These are phyloP conservation scores for Phymatotrichopsis omnivora DNA, from an alignment of 2,329 filamentous ascomycete species.

Conservation along the genomic window DNA sequence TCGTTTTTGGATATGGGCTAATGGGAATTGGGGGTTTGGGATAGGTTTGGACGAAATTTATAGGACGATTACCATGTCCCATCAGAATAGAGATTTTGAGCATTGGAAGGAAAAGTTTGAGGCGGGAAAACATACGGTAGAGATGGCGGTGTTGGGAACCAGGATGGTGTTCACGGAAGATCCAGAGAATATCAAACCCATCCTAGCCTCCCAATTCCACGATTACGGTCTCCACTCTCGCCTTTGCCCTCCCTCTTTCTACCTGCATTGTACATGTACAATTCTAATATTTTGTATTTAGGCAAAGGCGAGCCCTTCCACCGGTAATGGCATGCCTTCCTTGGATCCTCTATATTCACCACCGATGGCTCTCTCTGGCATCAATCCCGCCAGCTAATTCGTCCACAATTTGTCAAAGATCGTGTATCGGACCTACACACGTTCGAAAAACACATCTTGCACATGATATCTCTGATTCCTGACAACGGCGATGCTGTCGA, in stretches of 20 bases:
- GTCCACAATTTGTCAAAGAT: constrained; percentile 45
- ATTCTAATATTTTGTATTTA: constrained; percentile 19
- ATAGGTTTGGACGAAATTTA: constrained; percentile 56
- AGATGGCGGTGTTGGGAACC: constrained; percentile 45
- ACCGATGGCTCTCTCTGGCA: constrained; percentile 46
- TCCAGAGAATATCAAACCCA: constrained; percentile 47
- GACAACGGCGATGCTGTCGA: constrained; percentile 46
- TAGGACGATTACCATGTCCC: constrained; percentile 44
- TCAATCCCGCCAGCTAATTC: constrained; percentile 44
- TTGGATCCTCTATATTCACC: constrained; percentile 49
- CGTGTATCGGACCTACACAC: constrained; percentile 34
- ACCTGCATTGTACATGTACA: too few species aligned
- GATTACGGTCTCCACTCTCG: constrained; percentile 55
- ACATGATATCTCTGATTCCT: constrained; percentile 49
- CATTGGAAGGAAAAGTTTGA: constrained; percentile 50
- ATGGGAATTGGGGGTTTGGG: constrained; percentile 10
- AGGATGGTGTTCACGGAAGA: constrained; percentile 44
- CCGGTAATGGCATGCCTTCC: constrained; percentile 53
- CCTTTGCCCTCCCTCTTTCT: neutral
- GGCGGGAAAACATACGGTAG: constrained; percentile 47
- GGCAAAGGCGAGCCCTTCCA: constrained; percentile 69
- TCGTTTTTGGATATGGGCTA: constrained; percentile 9
- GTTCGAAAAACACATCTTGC: constrained; percentile 24
- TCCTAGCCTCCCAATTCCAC: constrained; percentile 45
- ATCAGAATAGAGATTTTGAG: constrained; percentile 48